These are phyloP conservation scores for Pythium insidiosum DNA, from an alignment of 352 stramenopile genomes.

Conservation along the genomic window DNA sequence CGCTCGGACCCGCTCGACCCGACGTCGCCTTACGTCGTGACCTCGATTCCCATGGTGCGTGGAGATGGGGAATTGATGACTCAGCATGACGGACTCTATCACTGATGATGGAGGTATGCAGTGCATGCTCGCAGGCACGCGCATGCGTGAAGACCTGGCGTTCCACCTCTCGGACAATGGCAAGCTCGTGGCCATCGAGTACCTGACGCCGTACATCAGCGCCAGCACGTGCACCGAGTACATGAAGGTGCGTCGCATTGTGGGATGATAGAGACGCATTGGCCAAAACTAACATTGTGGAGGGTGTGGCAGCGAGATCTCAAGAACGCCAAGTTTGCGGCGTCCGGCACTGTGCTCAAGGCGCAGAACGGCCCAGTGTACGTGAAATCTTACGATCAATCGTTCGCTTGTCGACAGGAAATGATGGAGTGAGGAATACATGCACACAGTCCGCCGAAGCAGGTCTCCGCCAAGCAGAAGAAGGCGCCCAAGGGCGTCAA, in stretches of 20 bases:
- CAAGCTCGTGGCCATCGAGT: conserved; percentile 78
- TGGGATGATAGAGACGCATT: too few species aligned
- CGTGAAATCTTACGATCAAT: conserved; percentile 3
- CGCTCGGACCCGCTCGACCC: conserved; percentile 49
- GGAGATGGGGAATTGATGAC: too few species aligned
- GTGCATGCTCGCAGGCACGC: conserved; percentile 67
- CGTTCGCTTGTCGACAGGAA: neutral
- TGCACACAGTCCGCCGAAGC: conserved; percentile 64
- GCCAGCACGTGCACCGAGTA: conserved; percentile 32
- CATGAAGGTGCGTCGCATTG: conserved; percentile 25
- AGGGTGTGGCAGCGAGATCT: conserved; percentile 26
- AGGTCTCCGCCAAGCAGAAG: conserved; percentile 48
- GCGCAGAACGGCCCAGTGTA: conserved; percentile 58
- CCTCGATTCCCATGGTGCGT: conserved; percentile 60
- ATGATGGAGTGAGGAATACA: neutral
- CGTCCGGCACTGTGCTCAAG: conserved; percentile 48
- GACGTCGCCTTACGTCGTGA: conserved; percentile 58
- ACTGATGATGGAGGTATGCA: conserved; percentile 5
- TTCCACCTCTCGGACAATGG: conserved; percentile 75
- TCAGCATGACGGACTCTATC: too few species aligned
- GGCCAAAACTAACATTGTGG: too few species aligned
- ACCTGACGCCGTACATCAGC: conserved; percentile 54
- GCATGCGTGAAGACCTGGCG: conserved; percentile 71
- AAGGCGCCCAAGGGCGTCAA: conserved; percentile 63
- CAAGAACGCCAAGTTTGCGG: conserved; percentile 48